Evolutionary conservation across 2,329 filamentous ascomycete genomes (phyloP).

Genomic region (Fusarium sp.): DNA sequence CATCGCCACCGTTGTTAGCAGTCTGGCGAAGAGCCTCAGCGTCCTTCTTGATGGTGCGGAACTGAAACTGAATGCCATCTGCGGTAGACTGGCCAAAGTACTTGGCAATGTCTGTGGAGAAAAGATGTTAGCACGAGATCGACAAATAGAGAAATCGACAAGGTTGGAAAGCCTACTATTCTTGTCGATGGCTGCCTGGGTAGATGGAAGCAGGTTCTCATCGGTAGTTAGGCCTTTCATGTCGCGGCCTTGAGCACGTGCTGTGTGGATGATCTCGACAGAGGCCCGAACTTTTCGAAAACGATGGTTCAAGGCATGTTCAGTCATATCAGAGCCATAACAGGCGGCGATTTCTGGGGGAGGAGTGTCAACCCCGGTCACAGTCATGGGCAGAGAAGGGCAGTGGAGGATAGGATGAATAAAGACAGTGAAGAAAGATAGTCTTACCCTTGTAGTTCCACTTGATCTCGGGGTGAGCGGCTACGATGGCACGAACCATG

Average conservation of each 20-base stretch:
- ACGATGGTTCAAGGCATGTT: conserved; percentile 62
- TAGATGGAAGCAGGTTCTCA: conserved; percentile 51
- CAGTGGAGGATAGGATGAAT: neutral
- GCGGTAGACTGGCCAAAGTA: conserved; percentile 69
- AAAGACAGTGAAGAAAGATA: conserved; percentile 2
- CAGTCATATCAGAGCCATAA: conserved; percentile 62
- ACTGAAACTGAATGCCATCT: conserved; percentile 70
- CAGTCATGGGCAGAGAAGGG: neutral
- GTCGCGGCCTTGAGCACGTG: conserved; percentile 53
- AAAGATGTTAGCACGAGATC: conserved; percentile 10
- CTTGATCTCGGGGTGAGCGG: conserved; percentile 64
- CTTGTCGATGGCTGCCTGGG: conserved; percentile 54
- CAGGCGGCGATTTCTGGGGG: conserved; percentile 59
- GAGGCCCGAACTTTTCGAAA: conserved; percentile 61
- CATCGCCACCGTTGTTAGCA: conserved; percentile 58
- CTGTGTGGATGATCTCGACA: conserved; percentile 52
- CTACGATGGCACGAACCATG: conserved; percentile 70
- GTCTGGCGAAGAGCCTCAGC: conserved; percentile 61
- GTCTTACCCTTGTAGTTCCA: conserved; percentile 72
- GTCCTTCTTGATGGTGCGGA: conserved; percentile 65
- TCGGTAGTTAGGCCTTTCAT: conserved; percentile 56
- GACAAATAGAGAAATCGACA: neutral
- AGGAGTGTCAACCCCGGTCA: conserved; percentile 46
- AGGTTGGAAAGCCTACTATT: conserved; percentile 52
- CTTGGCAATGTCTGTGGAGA: conserved; percentile 64